Evolutionary conservation across 257 asterid species (phyloP), one percentile per base, ranked within the genome.

Genomic region (Rubia yunnanensis): DNA sequence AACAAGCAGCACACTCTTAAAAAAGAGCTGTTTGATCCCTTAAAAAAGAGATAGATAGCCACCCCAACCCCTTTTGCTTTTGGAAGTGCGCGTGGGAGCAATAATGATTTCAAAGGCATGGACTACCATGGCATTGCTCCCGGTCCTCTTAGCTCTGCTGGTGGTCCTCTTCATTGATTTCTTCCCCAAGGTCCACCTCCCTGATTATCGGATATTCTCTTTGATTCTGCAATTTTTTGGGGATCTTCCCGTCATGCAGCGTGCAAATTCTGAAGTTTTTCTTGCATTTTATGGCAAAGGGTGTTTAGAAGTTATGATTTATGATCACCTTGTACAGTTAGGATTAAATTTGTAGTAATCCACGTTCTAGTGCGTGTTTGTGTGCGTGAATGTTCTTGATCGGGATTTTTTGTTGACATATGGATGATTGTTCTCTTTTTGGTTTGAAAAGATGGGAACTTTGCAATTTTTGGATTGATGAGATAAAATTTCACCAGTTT

Each of bases 51-150:
- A 67, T 9, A 7, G n/a, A 65, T 0, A 22, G 44, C 71, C 11
- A 11, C 17, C n/a, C n/a, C 2, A 7, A 39, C 18, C 5, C 50
- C 17, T 44, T 44, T 44, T 44, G 52, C 24, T 60, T 41, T 52
- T 59, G 34, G 71, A 13, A 50, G 48, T 48, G 55, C 54, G 22
- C 2, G 35, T 5, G 17, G 76, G 70, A 67, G 75, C 60, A 70
- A 56, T 62, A 30, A 92, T 89, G 98, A 82, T 79, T 68, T 74
- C 87, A 38, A 77, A 79, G 66, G 81, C 84, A 72, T 78, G 74
- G 85, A 73, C 74, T 70, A 30, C 83, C 73, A 54, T 83, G 28
- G 89, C 94, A 71, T 76, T 85, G 71, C 67, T 90, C 64, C 99
- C 97, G 1, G 64, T 94, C 70, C 83, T 90, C 65, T 82, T 80